Conservation (phyloP, 306 rosid genomes). For the Sindora glabra region DNA sequence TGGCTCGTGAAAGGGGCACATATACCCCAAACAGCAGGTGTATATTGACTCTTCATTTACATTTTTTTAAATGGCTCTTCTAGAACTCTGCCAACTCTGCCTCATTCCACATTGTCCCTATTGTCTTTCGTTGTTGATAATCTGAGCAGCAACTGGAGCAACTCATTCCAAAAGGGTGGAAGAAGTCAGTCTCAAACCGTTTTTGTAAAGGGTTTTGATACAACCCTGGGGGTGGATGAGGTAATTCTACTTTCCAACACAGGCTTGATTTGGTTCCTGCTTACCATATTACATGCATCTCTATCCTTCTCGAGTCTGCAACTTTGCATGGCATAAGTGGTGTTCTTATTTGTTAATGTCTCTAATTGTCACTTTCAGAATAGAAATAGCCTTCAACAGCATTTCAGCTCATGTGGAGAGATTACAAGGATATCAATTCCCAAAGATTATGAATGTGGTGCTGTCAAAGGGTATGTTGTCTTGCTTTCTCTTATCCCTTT, state of each 20-base stretch:
- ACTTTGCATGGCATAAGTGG: not conserved
- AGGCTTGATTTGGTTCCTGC: not conserved
- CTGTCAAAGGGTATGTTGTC: constrained; percentile 48
- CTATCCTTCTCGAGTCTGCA: not conserved
- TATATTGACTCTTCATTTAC: not conserved
- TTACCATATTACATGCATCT: not conserved
- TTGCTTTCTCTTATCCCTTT: not conserved
- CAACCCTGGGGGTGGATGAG: constrained; percentile 55
- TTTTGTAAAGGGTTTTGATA: constrained; percentile 66
- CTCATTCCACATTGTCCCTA: not conserved
- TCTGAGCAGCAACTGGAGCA: constrained; percentile 27
- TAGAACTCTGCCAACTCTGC: not conserved
- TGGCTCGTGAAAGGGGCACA: constrained; percentile 64
- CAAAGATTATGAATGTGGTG: constrained; percentile 54
- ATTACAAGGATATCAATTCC: constrained; percentile 65
- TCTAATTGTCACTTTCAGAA: constrained; percentile 26
- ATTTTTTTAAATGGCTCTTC: not conserved
- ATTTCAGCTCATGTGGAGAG: constrained; percentile 66
- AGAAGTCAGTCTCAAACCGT: constrained; percentile 31
- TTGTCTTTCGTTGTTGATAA: not conserved
- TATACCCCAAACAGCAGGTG: constrained; percentile 56
- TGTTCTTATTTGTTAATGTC: not conserved
- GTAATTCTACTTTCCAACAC: constrained; percentile 20
- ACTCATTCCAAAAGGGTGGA: constrained; percentile 53
- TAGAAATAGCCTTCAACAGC: constrained; percentile 36